These are phyloP conservation scores for Colletotrichum phormii DNA, from an alignment of 2,329 filamentous ascomycete species.

Conservation along the genomic window DNA sequence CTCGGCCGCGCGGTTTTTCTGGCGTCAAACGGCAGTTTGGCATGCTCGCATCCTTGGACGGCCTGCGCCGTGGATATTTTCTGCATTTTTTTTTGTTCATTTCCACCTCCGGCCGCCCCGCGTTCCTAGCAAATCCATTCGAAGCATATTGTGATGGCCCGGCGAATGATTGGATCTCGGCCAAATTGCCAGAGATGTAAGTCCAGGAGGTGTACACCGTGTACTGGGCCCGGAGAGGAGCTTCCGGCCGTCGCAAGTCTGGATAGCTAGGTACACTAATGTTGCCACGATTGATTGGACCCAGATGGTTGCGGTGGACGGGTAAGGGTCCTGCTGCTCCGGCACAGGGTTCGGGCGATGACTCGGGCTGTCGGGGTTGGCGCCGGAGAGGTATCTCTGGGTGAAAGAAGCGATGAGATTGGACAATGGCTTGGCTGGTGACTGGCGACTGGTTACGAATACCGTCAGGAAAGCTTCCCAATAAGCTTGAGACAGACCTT, in stretches of 20 bases:
- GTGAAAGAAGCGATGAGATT: background rate
- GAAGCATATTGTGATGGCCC: background rate
- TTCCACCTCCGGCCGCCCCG: background rate
- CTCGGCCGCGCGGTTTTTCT: constrained; percentile 1
- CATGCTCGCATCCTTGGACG: constrained; percentile 1
- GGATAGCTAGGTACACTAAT: background rate
- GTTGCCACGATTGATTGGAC: background rate
- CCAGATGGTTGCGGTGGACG: background rate
- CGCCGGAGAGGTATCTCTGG: background rate
- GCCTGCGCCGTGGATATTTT: background rate
- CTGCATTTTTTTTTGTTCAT: background rate
- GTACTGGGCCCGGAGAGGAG: constrained; percentile 18
- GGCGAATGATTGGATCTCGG: background rate
- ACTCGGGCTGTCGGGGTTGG: background rate
- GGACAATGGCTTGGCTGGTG: background rate
- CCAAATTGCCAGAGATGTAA: background rate
- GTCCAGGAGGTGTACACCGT: background rate
- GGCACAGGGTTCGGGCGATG: constrained; percentile 11
- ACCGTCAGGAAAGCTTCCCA: background rate
- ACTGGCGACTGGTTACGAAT: background rate
- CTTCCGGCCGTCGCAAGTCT: constrained; percentile 18
- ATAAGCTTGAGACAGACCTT: background rate
- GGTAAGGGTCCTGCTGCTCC: constrained; percentile 10
- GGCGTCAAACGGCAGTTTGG: background rate
- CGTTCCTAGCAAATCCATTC: background rate